Percentiles rank a stretch among this genome's conserved stretches.
Evolutionary conservation across 345 rosid species (phyloP).

Genomic region (Toxicodendron radicans): DNA sequence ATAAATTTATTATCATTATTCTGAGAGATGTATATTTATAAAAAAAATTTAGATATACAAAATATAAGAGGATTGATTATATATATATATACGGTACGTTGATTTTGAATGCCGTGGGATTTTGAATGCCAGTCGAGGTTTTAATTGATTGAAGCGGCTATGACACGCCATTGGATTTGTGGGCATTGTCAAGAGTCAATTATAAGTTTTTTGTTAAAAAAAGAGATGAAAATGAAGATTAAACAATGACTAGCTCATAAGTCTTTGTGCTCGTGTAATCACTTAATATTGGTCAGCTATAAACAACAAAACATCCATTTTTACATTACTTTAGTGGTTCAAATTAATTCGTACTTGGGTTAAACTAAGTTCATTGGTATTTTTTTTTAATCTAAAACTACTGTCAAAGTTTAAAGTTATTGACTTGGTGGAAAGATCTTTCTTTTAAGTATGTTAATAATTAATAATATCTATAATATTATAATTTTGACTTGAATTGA

Average conservation of each 20-base stretch:
- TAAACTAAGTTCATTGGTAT: not conserved
- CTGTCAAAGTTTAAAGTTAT: not conserved
- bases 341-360: not conserved
- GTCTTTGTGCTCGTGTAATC: not conserved
- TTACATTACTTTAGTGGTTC: not conserved
- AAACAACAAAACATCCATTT: not conserved
- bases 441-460: not conserved
- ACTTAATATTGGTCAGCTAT: not conserved
- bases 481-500: no score
- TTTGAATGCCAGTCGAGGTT: conserved; percentile 6
- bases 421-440: not conserved
- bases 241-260: not conserved
- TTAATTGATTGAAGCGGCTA: not conserved
- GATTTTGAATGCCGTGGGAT: not conserved
- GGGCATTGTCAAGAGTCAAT: not conserved
- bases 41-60: no score
- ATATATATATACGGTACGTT: no score
- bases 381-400: not conserved
- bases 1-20: no score
- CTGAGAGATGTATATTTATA: no score
- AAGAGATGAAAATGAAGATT: not conserved
- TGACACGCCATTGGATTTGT: conserved; percentile 10
- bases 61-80: no score
- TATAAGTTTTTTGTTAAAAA: not conserved
- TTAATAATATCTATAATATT: no score